Base-by-base conservation (phyloP, 225 moss, liverwort and hornwort genomes). In the Anthoceros angustus region DNA sequence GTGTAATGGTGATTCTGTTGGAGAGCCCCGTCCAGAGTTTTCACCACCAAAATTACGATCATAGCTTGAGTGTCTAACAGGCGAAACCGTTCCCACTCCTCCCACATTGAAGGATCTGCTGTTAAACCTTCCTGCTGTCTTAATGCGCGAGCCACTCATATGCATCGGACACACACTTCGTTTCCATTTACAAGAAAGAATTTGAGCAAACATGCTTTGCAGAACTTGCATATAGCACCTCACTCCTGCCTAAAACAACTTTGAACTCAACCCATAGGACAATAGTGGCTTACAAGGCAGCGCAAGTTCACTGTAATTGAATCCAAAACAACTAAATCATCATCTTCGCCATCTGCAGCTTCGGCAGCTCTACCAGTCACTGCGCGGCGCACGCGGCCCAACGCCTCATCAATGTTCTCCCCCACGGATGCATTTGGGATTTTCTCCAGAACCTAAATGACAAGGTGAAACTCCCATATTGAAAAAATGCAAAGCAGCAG, bases 131-230 rank as follows among this genome's bases (percentile, higher is more conserved):
- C 98, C 98, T 9, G 98, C 98, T 55, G 81, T 79, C 82, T 92
- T 98, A 39, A 98, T 98, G 69, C 98, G 89, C 62, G 92, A 86
- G 62, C 98, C 91, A 79, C 98, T 98, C 92, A 98, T 89, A 91
- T 95, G 83, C 40, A 43, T 43, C 16, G 14, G 10, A 14, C 23
- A 62, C 2, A 50, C 42, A 65, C 78, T 2, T 39, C 25, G 40
- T 12, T 21, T 16, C 15, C 20, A 8, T 25, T 50, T 66, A 74
- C 63, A 74, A 21, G 55, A 26, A 40, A 68, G 71, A 73, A 49
- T 14, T 24, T 43, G 70, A 39, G 25, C 23, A 41, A 62, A 65
- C 24, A 23, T 40, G 64, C 16, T 20, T 50, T 21, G 10, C 62
- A 61, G 23, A 39, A 21, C 42, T 39, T 42, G 15, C 25, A 41